Evolutionary conservation across 192 early-diverging fungal species (phyloP), one percentile per base, ranked within the genome.

Genomic region (Chytriomyces sp.): DNA sequence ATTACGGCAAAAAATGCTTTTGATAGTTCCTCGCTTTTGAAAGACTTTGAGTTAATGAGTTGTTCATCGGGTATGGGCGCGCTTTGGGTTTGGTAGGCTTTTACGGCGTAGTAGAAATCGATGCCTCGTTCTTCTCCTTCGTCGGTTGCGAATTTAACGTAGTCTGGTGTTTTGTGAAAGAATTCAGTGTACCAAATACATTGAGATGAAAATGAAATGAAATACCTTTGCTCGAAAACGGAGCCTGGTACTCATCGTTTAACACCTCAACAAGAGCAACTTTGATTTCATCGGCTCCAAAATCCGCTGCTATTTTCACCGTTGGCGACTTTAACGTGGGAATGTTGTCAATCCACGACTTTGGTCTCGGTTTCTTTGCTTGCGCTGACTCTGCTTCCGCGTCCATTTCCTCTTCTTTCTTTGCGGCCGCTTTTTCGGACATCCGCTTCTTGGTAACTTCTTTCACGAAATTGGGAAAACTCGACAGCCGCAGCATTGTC

Each of bases 401-500:
- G 57, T 16, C 57, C 18, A 59, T 59, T 16, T n/a, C n/a, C 35
- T 18, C 47, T 11, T 45, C 28, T 68, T 61, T 61, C 49, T 24
- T n/a, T 9, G 11, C 62, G 47, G 78, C 72, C 43, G 61, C 35
- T 35, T 35, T 35, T 35, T 35, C 35, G 35, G 35, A 35, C 35
- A 35, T 2, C 4, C 4, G 35, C 35, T 35, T 35, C 35, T 35
- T 35, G 35, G 35, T 4, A 35, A 35, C 35, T 35, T 35, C 20
- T 65, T 76, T 80, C 23, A 68, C 18, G 66, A 81, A 81, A 43
- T 77, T 81, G 18, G 80, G 80, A 46, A 81, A 78, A 16, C 69
- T 60, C 8, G 67, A 72, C 5, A 67, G 64, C 26, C 77, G 59
- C 80, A 78, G 61, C 69, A 78, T 64, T 10, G 59, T 78, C 8